Conservation (phyloP, 2,329 filamentous ascomycete genomes). For the Cordyceps pruinosa region DNA sequence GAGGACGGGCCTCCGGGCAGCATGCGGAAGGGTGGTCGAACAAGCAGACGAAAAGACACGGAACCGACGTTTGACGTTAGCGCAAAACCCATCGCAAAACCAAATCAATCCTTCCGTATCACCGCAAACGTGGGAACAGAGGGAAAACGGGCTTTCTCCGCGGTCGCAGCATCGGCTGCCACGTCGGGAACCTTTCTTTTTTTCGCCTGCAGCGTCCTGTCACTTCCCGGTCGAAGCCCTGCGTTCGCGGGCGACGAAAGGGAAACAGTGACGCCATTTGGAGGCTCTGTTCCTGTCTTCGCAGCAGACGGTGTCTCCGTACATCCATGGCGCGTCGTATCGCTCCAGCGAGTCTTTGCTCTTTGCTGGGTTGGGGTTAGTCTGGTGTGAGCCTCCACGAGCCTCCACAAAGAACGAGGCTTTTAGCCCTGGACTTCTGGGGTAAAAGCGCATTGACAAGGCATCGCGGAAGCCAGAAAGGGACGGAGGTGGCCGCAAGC, state of each 20-base stretch:
- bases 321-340: background rate
- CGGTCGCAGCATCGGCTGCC: background rate
- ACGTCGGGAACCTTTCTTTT: background rate
- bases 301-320: background rate
- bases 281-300: background rate
- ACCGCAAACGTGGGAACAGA: background rate
- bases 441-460: background rate
- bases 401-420: background rate
- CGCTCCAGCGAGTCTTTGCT: conserved; percentile 3
- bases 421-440: conserved; percentile 1
- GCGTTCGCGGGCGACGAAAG: background rate
- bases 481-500: background rate
- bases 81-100: background rate
- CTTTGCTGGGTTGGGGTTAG: background rate
- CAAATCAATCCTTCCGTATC: background rate
- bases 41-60: too few species aligned
- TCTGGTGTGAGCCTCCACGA: background rate
- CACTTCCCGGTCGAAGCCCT: background rate
- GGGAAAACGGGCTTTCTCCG: background rate
- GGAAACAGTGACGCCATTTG: background rate
- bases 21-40: too few species aligned
- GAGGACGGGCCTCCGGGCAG: too few species aligned
- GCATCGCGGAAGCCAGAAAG: background rate
- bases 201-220: background rate
- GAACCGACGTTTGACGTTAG: background rate